These are phyloP conservation scores for Trichophyton schoenleinii DNA, from an alignment of 2,329 filamentous ascomycete species.

Conservation along the genomic window DNA sequence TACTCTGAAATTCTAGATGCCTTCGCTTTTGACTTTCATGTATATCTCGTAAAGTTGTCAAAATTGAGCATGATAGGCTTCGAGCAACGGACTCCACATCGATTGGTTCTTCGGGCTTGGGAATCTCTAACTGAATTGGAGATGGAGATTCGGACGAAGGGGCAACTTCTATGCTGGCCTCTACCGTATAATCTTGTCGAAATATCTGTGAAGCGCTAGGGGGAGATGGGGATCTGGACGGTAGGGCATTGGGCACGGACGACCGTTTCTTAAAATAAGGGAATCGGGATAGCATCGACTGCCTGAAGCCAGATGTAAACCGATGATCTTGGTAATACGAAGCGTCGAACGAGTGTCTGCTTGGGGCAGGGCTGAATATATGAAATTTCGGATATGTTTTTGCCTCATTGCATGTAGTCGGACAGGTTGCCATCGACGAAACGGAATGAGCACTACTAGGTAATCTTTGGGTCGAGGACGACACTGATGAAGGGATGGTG, in stretches of 20 bases:
- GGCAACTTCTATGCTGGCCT: background rate
- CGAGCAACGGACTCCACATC: conserved; percentile 25
- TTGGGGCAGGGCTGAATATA: conserved; percentile 9
- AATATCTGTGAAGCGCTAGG: background rate
- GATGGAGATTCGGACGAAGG: background rate
- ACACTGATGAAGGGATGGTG: conserved; percentile 23
- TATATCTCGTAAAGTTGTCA: conserved; percentile 6
- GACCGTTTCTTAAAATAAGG: conserved; percentile 9
- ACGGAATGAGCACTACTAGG: conserved; percentile 27
- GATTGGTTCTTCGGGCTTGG: conserved; percentile 20
- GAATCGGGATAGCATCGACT: conserved; percentile 10
- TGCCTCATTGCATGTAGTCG: conserved; percentile 28
- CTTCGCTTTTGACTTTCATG: conserved; percentile 9
- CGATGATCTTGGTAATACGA: conserved; percentile 11
- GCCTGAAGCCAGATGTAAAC: conserved; percentile 10
- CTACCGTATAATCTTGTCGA: background rate
- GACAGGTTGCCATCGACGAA: conserved; percentile 28
- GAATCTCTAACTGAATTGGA: background rate
- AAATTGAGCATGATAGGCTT: conserved; percentile 23
- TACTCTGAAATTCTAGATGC: conserved; percentile 21
- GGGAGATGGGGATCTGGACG: background rate
- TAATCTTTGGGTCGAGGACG: conserved; percentile 19
- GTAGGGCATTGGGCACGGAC: background rate
- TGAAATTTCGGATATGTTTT: conserved; percentile 18
- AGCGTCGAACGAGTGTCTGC: conserved; percentile 18